A percentile compares a stretch with the other conserved stretches of the same genome.
Evolutionary conservation across 257 asterid species (phyloP).

Genomic region (Penstemon newberryi): DNA sequence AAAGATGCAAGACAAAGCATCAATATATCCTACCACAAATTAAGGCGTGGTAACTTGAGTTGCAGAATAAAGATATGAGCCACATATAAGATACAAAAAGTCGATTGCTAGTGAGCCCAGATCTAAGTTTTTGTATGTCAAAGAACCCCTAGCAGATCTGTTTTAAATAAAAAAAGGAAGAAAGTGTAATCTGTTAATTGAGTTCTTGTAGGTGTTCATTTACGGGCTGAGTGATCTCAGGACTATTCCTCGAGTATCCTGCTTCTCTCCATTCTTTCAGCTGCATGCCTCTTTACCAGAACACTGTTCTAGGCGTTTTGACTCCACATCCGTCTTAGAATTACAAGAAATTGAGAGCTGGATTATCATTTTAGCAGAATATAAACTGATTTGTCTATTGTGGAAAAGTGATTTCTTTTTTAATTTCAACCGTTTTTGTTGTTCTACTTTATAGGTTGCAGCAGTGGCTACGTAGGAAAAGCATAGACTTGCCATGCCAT

Average conservation of each 20-base stretch:
- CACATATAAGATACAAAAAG: slow-evolving; percentile 1
- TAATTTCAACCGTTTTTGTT: background rate
- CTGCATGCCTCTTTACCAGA: slow-evolving; percentile 7
- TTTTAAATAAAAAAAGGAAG: background rate
- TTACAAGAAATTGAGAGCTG: background rate
- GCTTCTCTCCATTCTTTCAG: slow-evolving; percentile 4
- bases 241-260: background rate
- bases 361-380: background rate
- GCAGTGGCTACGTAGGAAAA: slow-evolving; percentile 92
- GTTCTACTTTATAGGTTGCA: slow-evolving; percentile 69
- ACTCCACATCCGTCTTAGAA: background rate
- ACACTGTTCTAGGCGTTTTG: slow-evolving; percentile 9
- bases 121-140: slow-evolving; percentile 11
- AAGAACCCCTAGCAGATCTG: slow-evolving; percentile 7
- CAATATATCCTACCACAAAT: background rate
- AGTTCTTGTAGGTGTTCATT: slow-evolving; percentile 16
- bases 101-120: slow-evolving; percentile 8
- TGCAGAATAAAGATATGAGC: background rate
- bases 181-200: background rate
- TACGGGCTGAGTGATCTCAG: slow-evolving; percentile 6
- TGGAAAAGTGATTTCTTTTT: background rate
- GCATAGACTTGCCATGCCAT: slow-evolving; percentile 70
- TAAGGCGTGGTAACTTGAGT: slow-evolving; percentile 3
- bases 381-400: background rate
- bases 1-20: background rate